Base-by-base conservation (phyloP, 768 basidiomycete genomes). In the Trametes coccinea region DNA sequence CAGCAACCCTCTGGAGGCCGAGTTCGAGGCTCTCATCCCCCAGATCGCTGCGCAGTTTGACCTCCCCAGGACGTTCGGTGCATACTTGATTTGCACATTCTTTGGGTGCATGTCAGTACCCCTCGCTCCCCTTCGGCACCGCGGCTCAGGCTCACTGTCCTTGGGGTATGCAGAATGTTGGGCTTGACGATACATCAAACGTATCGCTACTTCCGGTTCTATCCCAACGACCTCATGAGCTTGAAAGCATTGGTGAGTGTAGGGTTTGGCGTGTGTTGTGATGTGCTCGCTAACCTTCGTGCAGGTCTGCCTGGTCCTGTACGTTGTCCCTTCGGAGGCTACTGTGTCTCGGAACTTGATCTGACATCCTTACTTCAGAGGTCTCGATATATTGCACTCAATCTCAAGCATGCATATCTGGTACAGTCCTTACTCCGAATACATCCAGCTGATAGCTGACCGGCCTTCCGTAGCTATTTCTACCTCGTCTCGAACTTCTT, bases 91-190 rank as follows among this genome's bases (percentile, higher is more conserved):
- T 39, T 59, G 57, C 31, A 59, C 57, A 9, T 59, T 50, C 57
- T 27, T 59, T 13, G 57, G 57, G 10, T 59, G 57, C 57, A 59
- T 59, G 57, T 59, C 16, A 31, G 57, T 59, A 3, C 14, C 37
- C 10, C 5, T n/a, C 16, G 44, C 39, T 5, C 4, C 30, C 11
- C 10, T 7, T 13, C 4, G 27, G 11, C 17, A 9, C 22, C 14
- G 31, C n/a, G 22, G 5, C 34, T 37, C 34, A 37, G 34, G 34
- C 34, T 8, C 13, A 14, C 2, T 44, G 7, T 8, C 44, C 9
- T 11, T 9, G 8, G n/a, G 9, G 7, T 48, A 1, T 2, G 8
- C 33, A 58, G 56, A 10, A 14, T 58, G 17, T 51, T 49, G 30
- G 56, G 56, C 9, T 22, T 51, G 48, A 51, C 49, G 4, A 11